A percentile compares a stretch with the other conserved stretches of the same genome.
These are phyloP conservation scores for Fomitopsis serialis DNA, from an alignment of 768 basidiomycete species.

Conservation along the genomic window DNA sequence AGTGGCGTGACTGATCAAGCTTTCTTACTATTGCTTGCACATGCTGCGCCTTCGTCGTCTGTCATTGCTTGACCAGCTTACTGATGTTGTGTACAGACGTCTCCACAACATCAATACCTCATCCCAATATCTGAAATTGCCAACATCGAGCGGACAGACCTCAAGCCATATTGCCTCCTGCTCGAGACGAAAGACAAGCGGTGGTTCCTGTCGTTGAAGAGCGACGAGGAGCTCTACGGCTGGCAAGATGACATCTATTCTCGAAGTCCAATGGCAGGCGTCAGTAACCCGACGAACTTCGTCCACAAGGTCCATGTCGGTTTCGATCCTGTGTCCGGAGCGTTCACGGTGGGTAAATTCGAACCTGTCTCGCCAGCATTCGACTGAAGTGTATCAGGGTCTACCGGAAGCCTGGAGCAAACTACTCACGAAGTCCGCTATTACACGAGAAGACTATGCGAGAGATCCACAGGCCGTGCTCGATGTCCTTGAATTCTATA, in stretches of 20 bases:
- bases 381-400: slow-evolving; percentile 45
- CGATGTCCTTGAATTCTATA: slow-evolving; percentile 97
- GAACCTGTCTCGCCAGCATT: neutral
- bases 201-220: slow-evolving; percentile 79
- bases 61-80: neutral
- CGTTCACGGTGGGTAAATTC: slow-evolving; percentile 75
- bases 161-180: slow-evolving; percentile 91
- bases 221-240: slow-evolving; percentile 93
- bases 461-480: slow-evolving; percentile 96
- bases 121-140: slow-evolving; percentile 74
- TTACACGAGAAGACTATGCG: slow-evolving; percentile 96
- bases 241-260: slow-evolving; percentile 98
- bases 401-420: slow-evolving; percentile 98
- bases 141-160: slow-evolving; percentile 86
- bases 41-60: too few species aligned
- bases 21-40: too few species aligned
- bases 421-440: slow-evolving; percentile 93
- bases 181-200: slow-evolving; percentile 83
- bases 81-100: slow-evolving; percentile 29
- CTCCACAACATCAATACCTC: slow-evolving; percentile 44
- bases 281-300: slow-evolving; percentile 93
- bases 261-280: slow-evolving; percentile 88
- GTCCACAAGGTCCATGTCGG: slow-evolving; percentile 99
- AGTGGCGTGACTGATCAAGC: too few species aligned
- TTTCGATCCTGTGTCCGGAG: slow-evolving; percentile 90